Evolutionary conservation across 768 basidiomycete genomes (phyloP).

Genomic region (Leccinum obscurum): DNA sequence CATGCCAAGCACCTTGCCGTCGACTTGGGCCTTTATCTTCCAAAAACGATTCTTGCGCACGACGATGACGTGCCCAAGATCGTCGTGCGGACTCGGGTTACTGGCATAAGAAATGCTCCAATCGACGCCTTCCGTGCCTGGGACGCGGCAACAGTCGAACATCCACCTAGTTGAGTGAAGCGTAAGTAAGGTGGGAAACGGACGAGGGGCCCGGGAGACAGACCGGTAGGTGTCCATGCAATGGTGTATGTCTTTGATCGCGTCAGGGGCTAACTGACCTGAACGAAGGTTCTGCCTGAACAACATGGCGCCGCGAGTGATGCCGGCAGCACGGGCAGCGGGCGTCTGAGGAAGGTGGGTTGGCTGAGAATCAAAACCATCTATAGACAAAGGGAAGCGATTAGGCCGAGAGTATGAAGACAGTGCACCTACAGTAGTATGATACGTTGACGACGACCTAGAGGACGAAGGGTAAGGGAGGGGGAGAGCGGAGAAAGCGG

Average conservation of each 20-base stretch:
- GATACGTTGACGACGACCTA: constrained; percentile 88
- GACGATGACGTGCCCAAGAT: constrained; percentile 79
- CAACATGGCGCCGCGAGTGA: constrained; percentile 70
- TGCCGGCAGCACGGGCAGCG: constrained; percentile 66
- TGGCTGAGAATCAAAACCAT: constrained; percentile 75
- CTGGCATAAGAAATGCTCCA: constrained; percentile 75
- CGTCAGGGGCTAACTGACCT: constrained; percentile 65
- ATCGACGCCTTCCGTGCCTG: constrained; percentile 71
- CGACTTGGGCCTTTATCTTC: constrained; percentile 65
- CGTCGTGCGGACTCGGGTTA: constrained; percentile 22
- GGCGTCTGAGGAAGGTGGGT: constrained; percentile 56
- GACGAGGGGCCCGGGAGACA: constrained; percentile 8
- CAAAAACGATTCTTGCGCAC: constrained; percentile 84
- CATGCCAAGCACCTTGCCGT: constrained; percentile 61
- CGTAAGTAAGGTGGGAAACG: not conserved
- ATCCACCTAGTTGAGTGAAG: constrained; percentile 65
- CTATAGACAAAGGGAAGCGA: constrained; percentile 36
- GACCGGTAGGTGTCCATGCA: constrained; percentile 90
- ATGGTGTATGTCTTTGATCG: constrained; percentile 59
- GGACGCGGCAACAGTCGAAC: constrained; percentile 88
- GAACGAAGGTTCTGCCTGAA: constrained; percentile 70
- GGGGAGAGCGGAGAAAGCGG: not conserved
- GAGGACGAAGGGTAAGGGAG: constrained; percentile 18
- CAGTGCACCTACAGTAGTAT: constrained; percentile 75
- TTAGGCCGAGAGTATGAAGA: not conserved